These are phyloP conservation scores for Colletotrichum theobromicola DNA, from an alignment of 2,329 filamentous ascomycete species.

Conservation along the genomic window DNA sequence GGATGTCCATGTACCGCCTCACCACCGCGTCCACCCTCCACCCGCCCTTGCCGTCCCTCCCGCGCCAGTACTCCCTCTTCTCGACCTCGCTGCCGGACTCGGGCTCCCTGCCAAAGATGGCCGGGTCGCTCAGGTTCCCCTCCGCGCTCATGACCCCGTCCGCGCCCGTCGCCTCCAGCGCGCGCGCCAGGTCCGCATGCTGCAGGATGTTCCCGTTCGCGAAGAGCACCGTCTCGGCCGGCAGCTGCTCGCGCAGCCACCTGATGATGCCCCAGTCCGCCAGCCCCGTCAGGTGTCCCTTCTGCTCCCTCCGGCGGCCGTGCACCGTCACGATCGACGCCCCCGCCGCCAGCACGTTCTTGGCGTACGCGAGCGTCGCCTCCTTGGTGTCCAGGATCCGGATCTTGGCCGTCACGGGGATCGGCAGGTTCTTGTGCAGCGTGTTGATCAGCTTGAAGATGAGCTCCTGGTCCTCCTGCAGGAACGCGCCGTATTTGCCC, in stretches of 20 bases:
- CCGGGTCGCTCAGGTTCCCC: conserved; percentile 90
- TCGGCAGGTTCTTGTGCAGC: conserved; percentile 76
- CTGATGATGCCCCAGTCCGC: conserved; percentile 91
- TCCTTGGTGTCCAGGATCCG: conserved; percentile 86
- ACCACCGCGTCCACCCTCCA: conserved; percentile 89
- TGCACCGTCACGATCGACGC: conserved; percentile 95
- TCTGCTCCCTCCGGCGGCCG: conserved; percentile 87
- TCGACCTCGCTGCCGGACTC: conserved; percentile 58
- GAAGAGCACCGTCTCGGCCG: conserved; percentile 89
- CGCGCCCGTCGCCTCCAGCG: conserved; percentile 82
- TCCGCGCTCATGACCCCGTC: conserved; percentile 97
- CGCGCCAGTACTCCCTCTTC: conserved; percentile 86
- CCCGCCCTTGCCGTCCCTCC: conserved; percentile 78
- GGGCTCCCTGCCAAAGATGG: conserved; percentile 78
- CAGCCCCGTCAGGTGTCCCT: conserved; percentile 91
- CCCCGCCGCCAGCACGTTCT: conserved; percentile 83
- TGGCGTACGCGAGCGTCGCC: conserved; percentile 86
- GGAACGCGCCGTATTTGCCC: conserved; percentile 90
- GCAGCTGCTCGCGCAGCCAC: conserved; percentile 82
- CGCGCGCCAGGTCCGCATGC: conserved; percentile 76
- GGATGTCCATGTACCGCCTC: conserved; percentile 87
- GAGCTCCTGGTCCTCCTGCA: conserved; percentile 90
- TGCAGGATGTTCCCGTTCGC: conserved; percentile 95
- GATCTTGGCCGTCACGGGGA: conserved; percentile 96
- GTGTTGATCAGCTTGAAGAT: conserved; percentile 83